Evolutionary conservation across 257 asterid species (phyloP), one percentile per base, ranked within the genome.

Genomic region (Oldenlandia corymbosa): DNA sequence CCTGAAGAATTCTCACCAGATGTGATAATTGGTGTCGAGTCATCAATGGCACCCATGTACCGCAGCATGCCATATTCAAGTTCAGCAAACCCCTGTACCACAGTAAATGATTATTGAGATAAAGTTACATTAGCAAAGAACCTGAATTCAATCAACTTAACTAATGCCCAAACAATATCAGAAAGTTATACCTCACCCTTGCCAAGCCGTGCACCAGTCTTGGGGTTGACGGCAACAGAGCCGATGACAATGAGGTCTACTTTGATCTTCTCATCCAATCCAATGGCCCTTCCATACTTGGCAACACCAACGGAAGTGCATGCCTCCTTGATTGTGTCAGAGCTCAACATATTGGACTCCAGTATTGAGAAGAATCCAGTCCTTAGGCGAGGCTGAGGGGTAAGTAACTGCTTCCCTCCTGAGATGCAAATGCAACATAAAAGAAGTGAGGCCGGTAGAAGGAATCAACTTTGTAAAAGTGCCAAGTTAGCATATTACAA

Each of bases 11-110:
- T 39, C 56, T 71, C 62, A 88, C 98, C 90, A 12, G 98, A 77
- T 55, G 98, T 91, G 70, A 86, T 84, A 50, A 91, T 66, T 20
- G 87, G 85, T 59, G 96, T 88, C 1, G 88, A 83, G 80, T 86
- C 96, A 79, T 86, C 94, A 62, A 91, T 86, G 54, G 95, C 89
- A 26, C 95, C 92, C 98, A 91, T 88, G 86, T 91, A 91, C 6
- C 94, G 86, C 64, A 91, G 87, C 98, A 86, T 88, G 58, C 96
- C 98, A 76, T 91, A 91, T 79, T 91, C 98, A 34, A 91, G 96
- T 62, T 91, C 98, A 21, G 98, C 96, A 76, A 91, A 91, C 52
- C 98, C 98, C 98, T 91, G 74, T 69, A 77, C 56, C 74, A 68
- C 51, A 42, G 61, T 52, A 31, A 46, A 31, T 37, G 26, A 30